Evolutionary conservation across 2,329 filamentous ascomycete genomes (phyloP).

Genomic region (Arthrobotrys megalospora): DNA sequence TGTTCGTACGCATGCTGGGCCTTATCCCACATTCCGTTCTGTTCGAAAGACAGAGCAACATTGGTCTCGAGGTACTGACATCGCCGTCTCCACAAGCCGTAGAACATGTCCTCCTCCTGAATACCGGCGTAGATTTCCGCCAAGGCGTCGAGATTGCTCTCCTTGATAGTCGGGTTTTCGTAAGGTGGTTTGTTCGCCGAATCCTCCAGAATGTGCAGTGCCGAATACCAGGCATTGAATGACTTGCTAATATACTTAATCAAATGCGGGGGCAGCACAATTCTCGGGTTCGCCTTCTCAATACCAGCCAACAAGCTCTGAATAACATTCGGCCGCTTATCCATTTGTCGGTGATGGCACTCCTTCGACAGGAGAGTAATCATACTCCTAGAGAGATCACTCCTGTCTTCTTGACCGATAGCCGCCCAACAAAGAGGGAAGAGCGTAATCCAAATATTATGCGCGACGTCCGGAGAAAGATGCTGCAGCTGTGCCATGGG

Average conservation of each 20-base stretch:
- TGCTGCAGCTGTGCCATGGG: constrained; percentile 94
- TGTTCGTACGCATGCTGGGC: constrained; percentile 96
- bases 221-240: constrained; percentile 98
- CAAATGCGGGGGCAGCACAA: constrained; percentile 94
- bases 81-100: constrained; percentile 93
- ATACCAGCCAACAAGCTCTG: constrained; percentile 91
- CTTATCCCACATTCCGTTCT: constrained; percentile 99
- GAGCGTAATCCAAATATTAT: constrained; percentile 89
- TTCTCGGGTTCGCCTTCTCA: constrained; percentile 85
- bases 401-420: constrained; percentile 86
- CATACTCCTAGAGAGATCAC: constrained; percentile 90
- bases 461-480: constrained; percentile 83
- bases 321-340: constrained; percentile 94
- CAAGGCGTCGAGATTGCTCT: constrained; percentile 96
- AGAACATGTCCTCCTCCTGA: constrained; percentile 97
- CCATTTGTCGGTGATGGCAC: constrained; percentile 93
- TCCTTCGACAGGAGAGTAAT: constrained; percentile 94
- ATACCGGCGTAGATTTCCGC: constrained; percentile 91
- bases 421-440: constrained; percentile 97
- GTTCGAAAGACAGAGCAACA: constrained; percentile 95
- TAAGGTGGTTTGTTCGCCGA: constrained; percentile 85
- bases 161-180: constrained; percentile 85
- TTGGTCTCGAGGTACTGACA: constrained; percentile 99
- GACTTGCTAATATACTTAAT: constrained; percentile 95
- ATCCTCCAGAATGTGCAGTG: constrained; percentile 89